Base-by-base conservation (phyloP, 352 stramenopile genomes). In the Globisporangium emineosum region DNA sequence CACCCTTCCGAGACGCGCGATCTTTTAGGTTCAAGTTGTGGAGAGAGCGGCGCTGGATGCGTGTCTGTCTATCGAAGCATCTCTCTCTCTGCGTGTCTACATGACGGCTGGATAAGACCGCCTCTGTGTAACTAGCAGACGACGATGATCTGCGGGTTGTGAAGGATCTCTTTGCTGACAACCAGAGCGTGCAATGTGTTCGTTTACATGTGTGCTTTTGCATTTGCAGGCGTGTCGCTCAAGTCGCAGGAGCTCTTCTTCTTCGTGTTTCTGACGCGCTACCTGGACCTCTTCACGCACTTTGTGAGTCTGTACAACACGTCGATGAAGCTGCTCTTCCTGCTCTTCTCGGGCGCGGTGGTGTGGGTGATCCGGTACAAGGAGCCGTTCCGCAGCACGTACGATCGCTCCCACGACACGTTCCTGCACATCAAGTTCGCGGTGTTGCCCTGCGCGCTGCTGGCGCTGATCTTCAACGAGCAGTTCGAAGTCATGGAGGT, bases 201-300 rank as follows among this genome's bases (percentile, higher is more conserved):
- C 29, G 30, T 59, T 32, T 69, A 8, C 13, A 4, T 0, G 8
- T 40, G 0, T n/a, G 10, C 33, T 40, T 40, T 0, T 33, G 17
- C 33, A 32, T n/a, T 21, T 19, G 59, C 73, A 97, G 97, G 97
- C 57, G 98, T 99, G 66, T 99, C 97, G 40, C 88, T 99, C 47
- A 98, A 99, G 80, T 98, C 97, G 54, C 97, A 99, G 75, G 97
- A 99, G 77, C 94, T 99, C 32, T 99, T 99, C 81, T 94, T 99
- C 65, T 69, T 99, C 12, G 97, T 99, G 35, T 99, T 99, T 71
- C 68, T 99, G 15, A 98, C 96, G 23, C 93, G 91, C 51, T 99
- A 99, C 82, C 72, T 99, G 56, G 98, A 99, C 68, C 82, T 99
- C 7, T 99, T 99, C 70, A 98, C 93, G 68, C 86, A 94, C 77